Conservation (phyloP, 1,284 basidiomycete genomes). For the Cryptococcus depauperatus region DNA sequence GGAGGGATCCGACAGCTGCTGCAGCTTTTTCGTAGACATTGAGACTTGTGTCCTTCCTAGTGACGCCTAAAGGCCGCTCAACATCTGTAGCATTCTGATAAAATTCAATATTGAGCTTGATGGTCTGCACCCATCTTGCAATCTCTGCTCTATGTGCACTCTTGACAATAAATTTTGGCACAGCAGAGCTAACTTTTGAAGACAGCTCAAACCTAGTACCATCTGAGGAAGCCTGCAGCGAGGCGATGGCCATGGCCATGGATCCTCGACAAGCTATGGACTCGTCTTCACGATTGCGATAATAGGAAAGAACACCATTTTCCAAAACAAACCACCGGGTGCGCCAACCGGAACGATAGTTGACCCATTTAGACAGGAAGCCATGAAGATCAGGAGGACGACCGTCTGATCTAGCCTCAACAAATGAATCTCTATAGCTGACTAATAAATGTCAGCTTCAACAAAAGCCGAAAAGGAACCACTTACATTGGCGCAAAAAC, state of each 20-base stretch:
- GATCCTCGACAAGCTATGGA: constrained; percentile 76
- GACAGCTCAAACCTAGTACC: constrained; percentile 72
- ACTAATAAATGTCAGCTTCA: too few species aligned
- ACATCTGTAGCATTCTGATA: constrained; percentile 26
- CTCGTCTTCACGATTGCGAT: constrained; percentile 88
- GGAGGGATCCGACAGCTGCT: constrained; percentile 20
- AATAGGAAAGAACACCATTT: constrained; percentile 71
- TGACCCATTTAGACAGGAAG: constrained; percentile 47
- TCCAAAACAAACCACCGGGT: constrained; percentile 92
- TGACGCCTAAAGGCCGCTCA: constrained; percentile 1
- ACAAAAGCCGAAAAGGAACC: constrained; percentile 30
- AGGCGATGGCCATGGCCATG: constrained; percentile 76
- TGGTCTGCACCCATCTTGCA: constrained; percentile 72
- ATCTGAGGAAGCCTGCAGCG: constrained; percentile 50
- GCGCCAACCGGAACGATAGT: constrained; percentile 62
- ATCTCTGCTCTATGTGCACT: constrained; percentile 86
- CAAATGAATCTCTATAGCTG: constrained; percentile 59
- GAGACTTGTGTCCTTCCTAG: constrained; percentile 17
- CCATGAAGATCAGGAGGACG: constrained; percentile 62
- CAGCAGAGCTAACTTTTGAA: constrained; percentile 47
- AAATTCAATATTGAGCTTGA: constrained; percentile 66
- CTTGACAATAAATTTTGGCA: constrained; percentile 74
- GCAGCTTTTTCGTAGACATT: constrained; percentile 14
- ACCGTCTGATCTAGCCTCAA: constrained; percentile 38
- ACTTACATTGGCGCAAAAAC: constrained; percentile 71